Evolutionary conservation across 2,329 filamentous ascomycete genomes (phyloP).

Genomic region (Colletotrichum neosansevieriae): DNA sequence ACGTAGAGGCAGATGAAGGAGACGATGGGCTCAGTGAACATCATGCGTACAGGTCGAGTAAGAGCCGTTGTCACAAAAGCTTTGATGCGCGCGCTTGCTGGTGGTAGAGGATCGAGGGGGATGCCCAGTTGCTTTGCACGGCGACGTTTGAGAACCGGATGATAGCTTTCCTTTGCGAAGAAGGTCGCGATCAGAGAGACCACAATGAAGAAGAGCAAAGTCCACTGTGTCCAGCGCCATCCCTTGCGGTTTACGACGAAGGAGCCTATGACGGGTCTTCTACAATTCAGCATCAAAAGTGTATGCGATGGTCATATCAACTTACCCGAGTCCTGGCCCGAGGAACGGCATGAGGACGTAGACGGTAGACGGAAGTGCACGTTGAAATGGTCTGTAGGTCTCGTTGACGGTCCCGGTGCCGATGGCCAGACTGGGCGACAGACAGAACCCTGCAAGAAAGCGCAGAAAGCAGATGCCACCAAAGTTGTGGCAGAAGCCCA

Average conservation of each 20-base stretch:
- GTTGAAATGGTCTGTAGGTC: slow-evolving; percentile 56
- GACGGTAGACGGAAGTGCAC: slow-evolving; percentile 57
- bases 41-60: slow-evolving; percentile 67
- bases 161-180: slow-evolving; percentile 66
- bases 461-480: slow-evolving; percentile 64
- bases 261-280: slow-evolving; percentile 61
- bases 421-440: slow-evolving; percentile 62
- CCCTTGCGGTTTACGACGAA: slow-evolving; percentile 58
- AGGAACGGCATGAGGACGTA: slow-evolving; percentile 66
- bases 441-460: slow-evolving; percentile 67
- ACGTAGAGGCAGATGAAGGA: slow-evolving; percentile 65
- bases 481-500: slow-evolving; percentile 63
- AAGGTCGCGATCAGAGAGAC: slow-evolving; percentile 52
- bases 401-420: slow-evolving; percentile 64
- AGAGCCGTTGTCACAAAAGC: slow-evolving; percentile 57
- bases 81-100: slow-evolving; percentile 40
- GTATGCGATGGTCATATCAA: background rate
- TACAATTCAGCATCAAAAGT: background rate
- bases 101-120: slow-evolving; percentile 42
- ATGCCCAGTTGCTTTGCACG: slow-evolving; percentile 52
- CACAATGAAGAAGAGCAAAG: slow-evolving; percentile 59
- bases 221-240: slow-evolving; percentile 68
- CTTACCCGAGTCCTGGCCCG: slow-evolving; percentile 64
- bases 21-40: slow-evolving; percentile 73
- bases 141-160: slow-evolving; percentile 60